Conservation (phyloP, 805 yeast species). For the Saccharomyces paradoxus region DNA sequence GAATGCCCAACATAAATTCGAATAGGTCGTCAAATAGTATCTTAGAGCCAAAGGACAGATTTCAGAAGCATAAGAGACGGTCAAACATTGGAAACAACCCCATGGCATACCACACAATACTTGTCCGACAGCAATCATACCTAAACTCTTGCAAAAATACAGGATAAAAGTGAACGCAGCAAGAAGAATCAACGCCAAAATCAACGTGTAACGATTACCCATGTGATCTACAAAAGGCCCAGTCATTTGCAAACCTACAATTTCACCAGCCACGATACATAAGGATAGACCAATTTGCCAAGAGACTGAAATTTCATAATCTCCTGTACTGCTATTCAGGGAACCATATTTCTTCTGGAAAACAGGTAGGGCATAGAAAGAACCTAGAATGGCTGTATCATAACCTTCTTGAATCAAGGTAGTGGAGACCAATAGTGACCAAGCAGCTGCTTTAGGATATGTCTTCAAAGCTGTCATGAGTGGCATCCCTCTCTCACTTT, state of each 20-base stretch:
- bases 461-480: conserved; percentile 32
- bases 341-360: conserved; percentile 38
- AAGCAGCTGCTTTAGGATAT: conserved; percentile 40
- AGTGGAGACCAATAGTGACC: conserved; percentile 39
- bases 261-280: conserved; percentile 33
- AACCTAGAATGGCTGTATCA: conserved; percentile 35
- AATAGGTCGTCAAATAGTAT: conserved; percentile 42
- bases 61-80: conserved; percentile 51
- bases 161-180: conserved; percentile 39
- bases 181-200: conserved; percentile 25
- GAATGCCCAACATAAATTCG: conserved; percentile 46
- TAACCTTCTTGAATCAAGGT: conserved; percentile 45
- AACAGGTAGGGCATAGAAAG: conserved; percentile 41
- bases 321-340: conserved; percentile 15
- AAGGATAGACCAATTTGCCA: conserved; percentile 36
- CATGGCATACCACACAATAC: conserved; percentile 41
- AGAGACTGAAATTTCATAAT: conserved; percentile 31
- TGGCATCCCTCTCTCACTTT: conserved; percentile 24
- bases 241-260: conserved; percentile 39
- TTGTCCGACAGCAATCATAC: conserved; percentile 37
- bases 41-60: conserved; percentile 47
- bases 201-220: conserved; percentile 40
- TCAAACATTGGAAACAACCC: conserved; percentile 48
- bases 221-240: conserved; percentile 38
- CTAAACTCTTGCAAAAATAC: conserved; percentile 38